phyloP scores from a whole-genome alignment of 805 yeast species.

The Tetrapisispora pingtungensis region DNA sequence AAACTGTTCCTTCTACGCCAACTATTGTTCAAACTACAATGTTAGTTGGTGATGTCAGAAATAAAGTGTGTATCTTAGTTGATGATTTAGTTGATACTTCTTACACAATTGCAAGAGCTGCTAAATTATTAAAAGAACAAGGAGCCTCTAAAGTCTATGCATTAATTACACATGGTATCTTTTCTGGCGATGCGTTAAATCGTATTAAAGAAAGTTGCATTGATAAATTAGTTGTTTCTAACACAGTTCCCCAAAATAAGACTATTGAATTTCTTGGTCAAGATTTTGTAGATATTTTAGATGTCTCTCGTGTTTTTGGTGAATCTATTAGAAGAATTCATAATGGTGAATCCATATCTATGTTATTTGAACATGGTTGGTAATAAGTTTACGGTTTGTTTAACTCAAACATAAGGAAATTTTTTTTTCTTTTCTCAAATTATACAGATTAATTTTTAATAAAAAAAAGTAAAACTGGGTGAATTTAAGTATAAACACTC shows the following conservation, averaged over 20 bases:
- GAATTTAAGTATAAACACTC: too few species aligned
- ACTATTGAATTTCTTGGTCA: constrained; percentile 42
- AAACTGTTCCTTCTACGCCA: constrained; percentile 8
- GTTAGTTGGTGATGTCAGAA: constrained; percentile 92
- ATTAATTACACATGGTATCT: constrained; percentile 83
- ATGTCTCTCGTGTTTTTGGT: constrained; percentile 79
- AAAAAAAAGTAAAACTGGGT: too few species aligned
- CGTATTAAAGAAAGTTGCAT: constrained; percentile 58
- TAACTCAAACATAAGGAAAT: too few species aligned
- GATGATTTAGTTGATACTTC: constrained; percentile 95
- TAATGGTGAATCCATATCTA: constrained; percentile 92
- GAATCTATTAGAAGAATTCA: constrained; percentile 94
- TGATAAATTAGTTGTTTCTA: constrained; percentile 80
- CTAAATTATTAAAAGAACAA: constrained; percentile 80
- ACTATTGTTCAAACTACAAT: constrained; percentile 65
- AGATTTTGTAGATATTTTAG: constrained; percentile 66
- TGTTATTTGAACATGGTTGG: constrained; percentile 77
- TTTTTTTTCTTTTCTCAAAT: too few species aligned
- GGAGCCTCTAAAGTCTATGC: constrained; percentile 86
- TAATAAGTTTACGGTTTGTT: constrained; percentile 4
- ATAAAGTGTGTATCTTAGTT: constrained; percentile 75
- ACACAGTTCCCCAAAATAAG: constrained; percentile 77
- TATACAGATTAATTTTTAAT: too few species aligned
- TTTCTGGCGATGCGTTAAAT: constrained; percentile 81
- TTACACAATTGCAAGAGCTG: constrained; percentile 84